Evolutionary conservation across 441 rosid species (phyloP), one percentile per base, ranked within the genome.

Genomic region (Croton setiger): DNA sequence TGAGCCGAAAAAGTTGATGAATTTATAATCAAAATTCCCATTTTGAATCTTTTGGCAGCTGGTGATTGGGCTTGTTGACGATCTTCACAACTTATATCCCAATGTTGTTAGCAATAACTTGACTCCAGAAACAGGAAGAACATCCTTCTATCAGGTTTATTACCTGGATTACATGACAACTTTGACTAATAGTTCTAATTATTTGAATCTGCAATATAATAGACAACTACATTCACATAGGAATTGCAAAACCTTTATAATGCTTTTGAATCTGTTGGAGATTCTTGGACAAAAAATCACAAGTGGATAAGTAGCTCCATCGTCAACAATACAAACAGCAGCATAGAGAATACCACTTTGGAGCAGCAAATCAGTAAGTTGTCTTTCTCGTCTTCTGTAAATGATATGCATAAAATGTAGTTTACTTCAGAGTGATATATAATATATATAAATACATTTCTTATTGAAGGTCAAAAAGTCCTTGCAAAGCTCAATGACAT

Each of bases 201-300:
- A 57, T 21, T 39, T 41, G 53, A 23, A 60, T 67, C 7, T 54
- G 35, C 59, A 55, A 55, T 23, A 35, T 55, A 1, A 55, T 55
- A 3, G 14, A 53, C 6, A 53, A 21, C 21, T 53, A 21, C 13
- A n/a, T 12, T 60, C 61, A 47, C 63, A 63, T 74, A 91, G 93
- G 83, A 81, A 56, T 80, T 90, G 72, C 72, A 78, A 4, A 70
- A 78, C 78, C 88, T 90, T 63, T 84, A 78, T 55, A 76, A 68
- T 67, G 78, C 85, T 62, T 74, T 92, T 75, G 86, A 77, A 78
- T 78, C 83, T 3, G 78, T 86, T 69, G 95, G 92, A 74, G 91
- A 90, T 76, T 74, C 90, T 2, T 90, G 91, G 86, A 81, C 79
- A 70, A 78, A 71, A 67, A 48, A 79, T 64, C 78, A 80, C 0